Evolutionary conservation across 768 basidiomycete species (phyloP).

Genomic region (Tulasnella sp.): DNA sequence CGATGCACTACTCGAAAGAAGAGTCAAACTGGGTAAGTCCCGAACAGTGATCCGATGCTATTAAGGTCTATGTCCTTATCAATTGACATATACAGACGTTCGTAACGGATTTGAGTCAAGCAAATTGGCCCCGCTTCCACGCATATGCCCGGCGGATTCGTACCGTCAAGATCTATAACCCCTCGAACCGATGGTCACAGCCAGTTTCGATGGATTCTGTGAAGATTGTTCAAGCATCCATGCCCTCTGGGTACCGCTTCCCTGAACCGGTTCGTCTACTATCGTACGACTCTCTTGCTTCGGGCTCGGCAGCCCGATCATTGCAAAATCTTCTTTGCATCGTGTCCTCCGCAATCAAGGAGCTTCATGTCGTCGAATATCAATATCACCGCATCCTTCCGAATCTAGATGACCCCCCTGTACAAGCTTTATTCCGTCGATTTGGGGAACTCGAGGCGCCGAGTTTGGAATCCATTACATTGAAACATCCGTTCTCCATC

Average conservation of each 20-base stretch:
- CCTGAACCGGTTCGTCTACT: not conserved
- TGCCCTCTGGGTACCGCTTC: not conserved
- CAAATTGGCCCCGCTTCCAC: not conserved
- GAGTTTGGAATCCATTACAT: not conserved
- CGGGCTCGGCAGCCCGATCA: not conserved
- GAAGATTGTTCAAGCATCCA: not conserved
- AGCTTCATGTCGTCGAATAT: not conserved
- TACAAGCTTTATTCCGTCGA: not conserved
- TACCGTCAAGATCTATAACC: not conserved
- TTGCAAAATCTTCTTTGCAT: not conserved
- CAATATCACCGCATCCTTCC: not conserved
- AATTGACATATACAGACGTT: not conserved
- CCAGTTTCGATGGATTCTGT: not conserved
- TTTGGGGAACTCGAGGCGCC: not conserved
- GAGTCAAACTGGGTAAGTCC: not conserved
- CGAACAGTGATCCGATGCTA: not conserved
- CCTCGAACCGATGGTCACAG: not conserved
- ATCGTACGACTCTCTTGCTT: not conserved
- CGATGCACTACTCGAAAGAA: not conserved
- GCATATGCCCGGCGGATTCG: not conserved
- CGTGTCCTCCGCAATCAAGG: not conserved
- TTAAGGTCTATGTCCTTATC: not conserved
- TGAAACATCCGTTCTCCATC: not conserved
- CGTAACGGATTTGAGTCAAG: not conserved
- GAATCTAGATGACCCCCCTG: not conserved